Evolutionary conservation across 495 filamentous ascomycete genomes (phyloP), one percentile per base, ranked within the genome.

Genomic region (Corynascus novoguineensis): DNA sequence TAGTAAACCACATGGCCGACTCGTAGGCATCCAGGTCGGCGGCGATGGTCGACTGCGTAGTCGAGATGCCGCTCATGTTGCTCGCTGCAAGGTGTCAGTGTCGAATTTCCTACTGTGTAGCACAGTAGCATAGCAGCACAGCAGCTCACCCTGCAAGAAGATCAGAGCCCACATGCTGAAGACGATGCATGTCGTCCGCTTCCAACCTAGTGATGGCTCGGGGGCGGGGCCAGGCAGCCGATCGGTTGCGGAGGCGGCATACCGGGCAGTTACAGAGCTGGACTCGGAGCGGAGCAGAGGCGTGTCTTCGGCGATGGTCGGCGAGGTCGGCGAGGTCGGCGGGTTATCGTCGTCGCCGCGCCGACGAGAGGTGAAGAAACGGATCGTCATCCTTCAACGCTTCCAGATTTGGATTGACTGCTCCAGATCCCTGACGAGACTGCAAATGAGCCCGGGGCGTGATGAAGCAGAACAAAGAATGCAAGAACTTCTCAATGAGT

Each of bases 21-120:
- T 81, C 81, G 64, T 86, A 90, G 9, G 86, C 81, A 74, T 89
- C 77, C 1, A 90, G 72, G 55, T 90, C 87, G 19, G 75, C 75
- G 1, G 87, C 86, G 60, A 92, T 89, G 37, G 73, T 71, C 2
- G 83, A 86, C 68, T 90, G 87, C 2, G 83, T 86, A 25, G 87
- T 90, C 5, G 84, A 69, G 58, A 92, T 82, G 61, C 87, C 82
- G 27, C 82, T 85, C 75, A 89, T 87, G 68, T 92, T 91, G 59
- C 78, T 80, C 4, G 84, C 83, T 85, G 50, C 29, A 14, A 28
- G 5, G 10, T 0, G 6, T 32, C 9, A 40, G 10, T 10, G 5
- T 9, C 17, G 37, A n/a, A 1, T n/a, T 38, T 12, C 17, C 15
- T 38, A 15, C 14, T n/a, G 15, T 38, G 35, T 38, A n/a, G n/a